phyloP scores from a whole-genome alignment of 2,329 filamentous ascomycete genomes.

The Colletotrichum orbiculare region DNA sequence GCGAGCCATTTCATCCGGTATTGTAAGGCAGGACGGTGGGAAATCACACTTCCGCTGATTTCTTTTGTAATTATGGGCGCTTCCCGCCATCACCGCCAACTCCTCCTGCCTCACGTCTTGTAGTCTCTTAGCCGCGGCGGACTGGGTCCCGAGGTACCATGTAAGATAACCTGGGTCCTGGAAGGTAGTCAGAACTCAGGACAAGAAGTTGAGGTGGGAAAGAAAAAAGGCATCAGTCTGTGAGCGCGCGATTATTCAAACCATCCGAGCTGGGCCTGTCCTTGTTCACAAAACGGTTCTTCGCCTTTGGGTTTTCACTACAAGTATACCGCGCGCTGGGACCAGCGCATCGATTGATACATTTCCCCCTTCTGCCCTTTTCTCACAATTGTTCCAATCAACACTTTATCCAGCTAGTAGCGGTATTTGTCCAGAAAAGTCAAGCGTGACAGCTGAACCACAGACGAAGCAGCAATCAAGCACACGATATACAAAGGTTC shows the following conservation, averaged over 20 bases:
- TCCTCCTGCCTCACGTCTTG: too few species aligned
- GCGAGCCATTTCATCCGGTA: slow-evolving; percentile 6
- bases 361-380: neutral
- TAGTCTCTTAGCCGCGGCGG: neutral
- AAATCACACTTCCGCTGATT: slow-evolving; percentile 1
- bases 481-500: slow-evolving; percentile 5
- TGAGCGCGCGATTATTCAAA: slow-evolving; percentile 22
- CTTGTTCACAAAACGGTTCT: neutral
- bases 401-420: neutral
- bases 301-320: too few species aligned
- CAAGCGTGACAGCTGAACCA: neutral
- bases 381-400: slow-evolving; percentile 1
- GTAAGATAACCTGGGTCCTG: slow-evolving; percentile 19
- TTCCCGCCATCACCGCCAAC: too few species aligned
- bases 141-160: slow-evolving; percentile 20
- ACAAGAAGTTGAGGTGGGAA: neutral
- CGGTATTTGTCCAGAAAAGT: neutral
- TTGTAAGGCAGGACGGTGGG: slow-evolving; percentile 4
- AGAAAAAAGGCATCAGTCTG: slow-evolving; percentile 7
- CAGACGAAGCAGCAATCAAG: neutral
- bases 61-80: too few species aligned
- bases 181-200: neutral
- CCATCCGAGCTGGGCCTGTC: slow-evolving; percentile 10
- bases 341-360: neutral
- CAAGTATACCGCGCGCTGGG: too few species aligned